Evolutionary conservation across 768 basidiomycete genomes (phyloP).

Genomic region (Clitopilus hobsonii): DNA sequence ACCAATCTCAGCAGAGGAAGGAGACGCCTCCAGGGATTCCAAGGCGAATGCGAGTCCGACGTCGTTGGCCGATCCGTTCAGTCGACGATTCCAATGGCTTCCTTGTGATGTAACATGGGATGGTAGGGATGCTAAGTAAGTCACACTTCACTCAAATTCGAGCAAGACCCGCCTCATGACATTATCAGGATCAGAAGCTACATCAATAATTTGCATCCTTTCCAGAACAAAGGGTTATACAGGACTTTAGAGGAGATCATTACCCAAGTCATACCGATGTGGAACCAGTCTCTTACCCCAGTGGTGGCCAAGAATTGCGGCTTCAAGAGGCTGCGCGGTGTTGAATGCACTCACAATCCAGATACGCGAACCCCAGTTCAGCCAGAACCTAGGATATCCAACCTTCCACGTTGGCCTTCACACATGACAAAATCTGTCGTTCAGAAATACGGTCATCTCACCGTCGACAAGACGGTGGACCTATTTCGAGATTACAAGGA

Average conservation of each 20-base stretch:
- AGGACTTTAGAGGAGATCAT: constrained; percentile 21
- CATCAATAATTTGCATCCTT: constrained; percentile 36
- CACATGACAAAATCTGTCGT: too few species aligned
- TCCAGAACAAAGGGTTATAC: constrained; percentile 17
- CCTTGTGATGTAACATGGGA: constrained; percentile 4
- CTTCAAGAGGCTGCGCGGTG: not conserved
- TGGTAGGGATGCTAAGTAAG: not conserved
- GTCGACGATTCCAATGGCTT: constrained; percentile 8
- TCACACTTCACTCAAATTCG: not conserved
- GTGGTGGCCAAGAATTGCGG: not conserved
- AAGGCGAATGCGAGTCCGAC: not conserved
- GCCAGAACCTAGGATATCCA: too few species aligned
- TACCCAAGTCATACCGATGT: constrained; percentile 22
- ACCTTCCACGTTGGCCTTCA: too few species aligned
- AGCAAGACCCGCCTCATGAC: not conserved
- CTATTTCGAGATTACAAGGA: constrained; percentile 7
- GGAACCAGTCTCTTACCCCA: constrained; percentile 20
- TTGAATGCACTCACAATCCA: too few species aligned
- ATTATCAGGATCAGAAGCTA: constrained; percentile 26
- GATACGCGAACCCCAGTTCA: too few species aligned
- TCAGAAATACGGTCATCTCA: too few species aligned
- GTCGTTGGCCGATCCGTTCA: not conserved
- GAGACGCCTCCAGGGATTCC: not conserved
- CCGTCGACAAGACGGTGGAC: too few species aligned
- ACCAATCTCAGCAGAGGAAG: not conserved